A percentile compares a stretch with the other conserved stretches of the same genome.
Conservation (phyloP, 495 filamentous ascomycete genomes). For the Clohesyomyces aquaticus region DNA sequence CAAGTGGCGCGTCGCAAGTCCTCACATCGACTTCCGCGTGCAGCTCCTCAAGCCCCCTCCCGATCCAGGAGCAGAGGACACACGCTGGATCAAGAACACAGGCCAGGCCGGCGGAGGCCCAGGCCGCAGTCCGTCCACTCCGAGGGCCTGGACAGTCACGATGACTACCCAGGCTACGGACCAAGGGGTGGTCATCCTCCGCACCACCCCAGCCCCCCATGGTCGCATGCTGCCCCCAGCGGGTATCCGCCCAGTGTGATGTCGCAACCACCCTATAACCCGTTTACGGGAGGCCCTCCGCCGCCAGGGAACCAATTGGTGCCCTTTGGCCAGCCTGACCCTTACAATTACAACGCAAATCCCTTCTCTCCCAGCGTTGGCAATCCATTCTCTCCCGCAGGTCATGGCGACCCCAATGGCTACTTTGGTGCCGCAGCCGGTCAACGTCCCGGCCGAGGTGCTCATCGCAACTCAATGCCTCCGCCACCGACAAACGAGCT, state of each 20-base stretch:
- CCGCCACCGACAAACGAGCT: constrained; percentile 37
- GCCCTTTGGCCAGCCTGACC: constrained; percentile 42
- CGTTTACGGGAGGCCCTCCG: constrained; percentile 25
- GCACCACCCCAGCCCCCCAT: constrained; percentile 37
- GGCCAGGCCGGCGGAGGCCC: constrained; percentile 32
- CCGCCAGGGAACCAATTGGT: constrained; percentile 38
- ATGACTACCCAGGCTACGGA: constrained; percentile 45
- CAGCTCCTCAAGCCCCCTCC: constrained; percentile 33
- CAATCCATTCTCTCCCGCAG: constrained; percentile 44
- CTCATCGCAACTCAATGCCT: constrained; percentile 41
- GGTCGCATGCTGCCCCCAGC: constrained; percentile 37
- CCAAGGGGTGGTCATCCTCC: constrained; percentile 39
- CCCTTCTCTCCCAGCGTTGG: constrained; percentile 41
- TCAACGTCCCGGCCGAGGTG: constrained; percentile 23
- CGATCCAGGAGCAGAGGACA: constrained; percentile 36
- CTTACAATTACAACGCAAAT: constrained; percentile 43
- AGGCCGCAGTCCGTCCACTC: constrained; percentile 37
- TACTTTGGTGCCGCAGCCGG: constrained; percentile 29
- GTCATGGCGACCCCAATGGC: constrained; percentile 28
- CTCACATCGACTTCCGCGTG: constrained; percentile 29
- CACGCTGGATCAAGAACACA: constrained; percentile 31
- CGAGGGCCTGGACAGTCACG: constrained; percentile 46
- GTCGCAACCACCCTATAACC: constrained; percentile 33
- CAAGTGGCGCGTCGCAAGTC: constrained; percentile 41
- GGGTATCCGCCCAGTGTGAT: constrained; percentile 45